These are phyloP conservation scores for Pseudonitzschia pungens DNA, from an alignment of 108 stramenopile species.

Conservation along the genomic window DNA sequence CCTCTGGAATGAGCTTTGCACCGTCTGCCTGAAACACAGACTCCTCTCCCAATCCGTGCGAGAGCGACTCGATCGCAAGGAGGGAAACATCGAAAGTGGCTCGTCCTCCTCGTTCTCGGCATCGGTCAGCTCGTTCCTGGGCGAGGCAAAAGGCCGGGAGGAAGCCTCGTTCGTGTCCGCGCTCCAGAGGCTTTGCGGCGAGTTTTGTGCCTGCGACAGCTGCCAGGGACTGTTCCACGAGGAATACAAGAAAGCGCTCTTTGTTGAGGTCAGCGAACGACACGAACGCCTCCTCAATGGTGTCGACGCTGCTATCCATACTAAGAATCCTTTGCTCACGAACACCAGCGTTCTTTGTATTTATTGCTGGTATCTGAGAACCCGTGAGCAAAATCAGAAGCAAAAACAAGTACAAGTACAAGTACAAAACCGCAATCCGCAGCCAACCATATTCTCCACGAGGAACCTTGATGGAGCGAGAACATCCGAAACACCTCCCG, in stretches of 20 bases:
- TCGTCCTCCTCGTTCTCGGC: neutral
- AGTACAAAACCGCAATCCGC: neutral
- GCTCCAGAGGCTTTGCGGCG: neutral
- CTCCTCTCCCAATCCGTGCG: neutral
- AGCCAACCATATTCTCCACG: neutral
- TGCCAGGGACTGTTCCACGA: neutral
- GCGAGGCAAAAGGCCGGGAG: neutral
- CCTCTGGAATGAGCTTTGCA: neutral
- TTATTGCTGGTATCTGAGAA: conserved; percentile 3
- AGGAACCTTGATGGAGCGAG: too few relatives aligned
- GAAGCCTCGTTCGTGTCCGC: neutral
- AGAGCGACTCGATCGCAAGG: neutral
- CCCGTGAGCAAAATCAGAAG: neutral
- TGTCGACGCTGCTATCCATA: neutral
- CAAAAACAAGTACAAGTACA: too few relatives aligned
- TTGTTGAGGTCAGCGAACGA: neutral
- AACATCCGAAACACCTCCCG: too few relatives aligned
- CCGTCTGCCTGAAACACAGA: neutral
- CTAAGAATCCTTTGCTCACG: too few relatives aligned
- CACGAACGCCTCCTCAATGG: neutral
- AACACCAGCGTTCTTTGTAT: neutral
- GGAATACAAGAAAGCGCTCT: neutral
- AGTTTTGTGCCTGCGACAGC: neutral
- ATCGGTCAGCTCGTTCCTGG: neutral
- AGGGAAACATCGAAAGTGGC: too few relatives aligned